Base-by-base conservation (phyloP, 2,329 filamentous ascomycete genomes). In the Aspergillus caelatus region DNA sequence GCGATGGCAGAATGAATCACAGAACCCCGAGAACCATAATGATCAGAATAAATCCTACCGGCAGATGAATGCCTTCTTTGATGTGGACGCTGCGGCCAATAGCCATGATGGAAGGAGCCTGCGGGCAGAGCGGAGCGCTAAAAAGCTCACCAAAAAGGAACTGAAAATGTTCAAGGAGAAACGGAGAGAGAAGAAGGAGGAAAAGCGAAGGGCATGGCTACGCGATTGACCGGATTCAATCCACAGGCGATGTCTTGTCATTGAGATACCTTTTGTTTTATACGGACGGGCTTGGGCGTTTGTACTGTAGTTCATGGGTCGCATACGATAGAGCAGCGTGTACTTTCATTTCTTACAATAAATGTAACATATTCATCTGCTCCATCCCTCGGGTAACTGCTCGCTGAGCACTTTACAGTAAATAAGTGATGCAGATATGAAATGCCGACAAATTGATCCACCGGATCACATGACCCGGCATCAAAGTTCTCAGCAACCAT, bases 11-110 rank as follows among this genome's bases (percentile, higher is more conserved):
- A 81, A 84, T 21, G 82, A 3, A 85, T 87, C 12, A 32, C 82
- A 89, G 67, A 89, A 86, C 3, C 88, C 92, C 1, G 92, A 95
- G 59, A 87, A 89, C 58, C 91, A 94, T 81, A 91, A 88, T 70
- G 93, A 97, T 73, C 93, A 96, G 74, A 91, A 92, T 74, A 97
- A 97, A 83, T 90, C 90, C 64, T 85, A 84, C 58, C 85, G 95
- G 52, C 95, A 98, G 81, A 91, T 98, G 91, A 91, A 92, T 74
- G 92, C 93, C 46, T 98, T 90, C 80, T 99, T 98, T 77, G 94
- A 99, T 75, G 94, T 97, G 50, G 94, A 98, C 77, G 92, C 93
- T 5, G 94, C 93, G 3, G 94, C 94, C 5, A 97, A 96, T 74
- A 87, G 88, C 62, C 94, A 99, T 74, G 90, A 97, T 71, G 95